Conservation (phyloP, 2,329 filamentous ascomycete genomes). For the Ophiostoma ulmi region DNA sequence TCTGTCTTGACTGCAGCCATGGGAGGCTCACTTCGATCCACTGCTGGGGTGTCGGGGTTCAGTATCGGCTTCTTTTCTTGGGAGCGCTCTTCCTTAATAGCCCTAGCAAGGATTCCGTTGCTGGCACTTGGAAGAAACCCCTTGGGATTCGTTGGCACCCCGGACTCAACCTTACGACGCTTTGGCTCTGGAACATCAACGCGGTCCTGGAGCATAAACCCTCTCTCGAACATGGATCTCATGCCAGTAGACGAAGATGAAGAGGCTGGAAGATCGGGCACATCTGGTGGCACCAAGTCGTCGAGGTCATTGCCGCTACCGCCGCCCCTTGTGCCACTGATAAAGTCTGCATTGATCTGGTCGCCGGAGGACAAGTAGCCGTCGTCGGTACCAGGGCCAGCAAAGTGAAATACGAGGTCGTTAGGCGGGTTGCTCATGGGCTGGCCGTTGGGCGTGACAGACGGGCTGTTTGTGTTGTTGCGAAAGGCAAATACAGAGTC, state of each 20-base stretch:
- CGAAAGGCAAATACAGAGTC: background rate
- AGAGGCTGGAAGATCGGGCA: background rate
- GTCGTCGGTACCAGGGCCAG: conserved; percentile 27
- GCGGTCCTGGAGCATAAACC: conserved; percentile 70
- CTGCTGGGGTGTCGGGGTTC: background rate
- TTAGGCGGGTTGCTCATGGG: background rate
- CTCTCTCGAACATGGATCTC: conserved; percentile 63
- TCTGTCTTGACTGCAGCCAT: background rate
- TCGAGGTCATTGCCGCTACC: conserved; percentile 17
- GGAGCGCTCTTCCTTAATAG: conserved; percentile 27
- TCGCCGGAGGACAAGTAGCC: conserved; percentile 31
- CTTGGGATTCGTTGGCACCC: conserved; percentile 31
- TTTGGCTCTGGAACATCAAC: conserved; percentile 55
- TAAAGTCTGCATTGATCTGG: conserved; percentile 24
- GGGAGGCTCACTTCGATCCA: background rate
- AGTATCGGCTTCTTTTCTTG: background rate
- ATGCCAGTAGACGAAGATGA: conserved; percentile 36
- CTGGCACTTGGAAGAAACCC: conserved; percentile 43
- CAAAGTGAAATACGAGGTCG: conserved; percentile 24
- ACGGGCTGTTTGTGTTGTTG: conserved; percentile 11
- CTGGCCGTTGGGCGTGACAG: background rate
- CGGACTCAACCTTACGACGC: conserved; percentile 50
- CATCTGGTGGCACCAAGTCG: background rate
- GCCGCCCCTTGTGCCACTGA: background rate
- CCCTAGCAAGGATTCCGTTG: conserved; percentile 52